Base-by-base conservation (phyloP, 495 filamentous ascomycete species). In the Pyrenula massariospora region DNA sequence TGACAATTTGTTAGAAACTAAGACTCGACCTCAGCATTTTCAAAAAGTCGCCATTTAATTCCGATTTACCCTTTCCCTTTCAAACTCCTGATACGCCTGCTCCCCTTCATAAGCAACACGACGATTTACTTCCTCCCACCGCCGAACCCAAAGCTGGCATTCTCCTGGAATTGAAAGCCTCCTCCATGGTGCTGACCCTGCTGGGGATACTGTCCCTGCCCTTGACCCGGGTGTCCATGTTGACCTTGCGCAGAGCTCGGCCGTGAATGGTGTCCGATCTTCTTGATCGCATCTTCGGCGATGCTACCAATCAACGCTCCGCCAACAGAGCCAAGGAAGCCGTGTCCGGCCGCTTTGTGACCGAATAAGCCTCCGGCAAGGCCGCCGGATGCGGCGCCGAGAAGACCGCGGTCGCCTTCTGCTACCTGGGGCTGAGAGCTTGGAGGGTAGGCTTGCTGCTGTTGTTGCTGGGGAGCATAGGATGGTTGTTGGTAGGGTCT, bases 261-360 rank as follows among this genome's bases (percentile, higher is more conserved):
- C 15, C 31, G 31, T 15, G 31, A 42, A n/a, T n/a, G n/a, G n/a
- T n/a, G n/a, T n/a, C n/a, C n/a, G 31, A 42, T 67, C 65, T 74
- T 72, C 71, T 75, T 75, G 51, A 73, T 58, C 12, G 69, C 69
- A 25, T 77, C 72, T 57, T 77, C 67, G 19, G 71, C 69, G 23
- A 77, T 68, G 60, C 69, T 72, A 19, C 74, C 74, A 3, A 76
- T 67, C 61, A 77, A 72, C 42, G 74, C 74, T 49, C 74, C 74
- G 60, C 74, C 74, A 25, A 77, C 71, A n/a, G 73, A 69, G 58
- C 74, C 73, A 56, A 77, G 72, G 60, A 76, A 61, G 48, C 74
- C 73, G 70, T 76, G 73, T 63, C 73, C 68, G 8, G 31, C 31
- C 58, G 69, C 73, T 68, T 77, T 75, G 73, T 77, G 74, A 59